Evolutionary conservation across 2,329 filamentous ascomycete species (phyloP).

Genomic region (Botryosphaeria dothidea): DNA sequence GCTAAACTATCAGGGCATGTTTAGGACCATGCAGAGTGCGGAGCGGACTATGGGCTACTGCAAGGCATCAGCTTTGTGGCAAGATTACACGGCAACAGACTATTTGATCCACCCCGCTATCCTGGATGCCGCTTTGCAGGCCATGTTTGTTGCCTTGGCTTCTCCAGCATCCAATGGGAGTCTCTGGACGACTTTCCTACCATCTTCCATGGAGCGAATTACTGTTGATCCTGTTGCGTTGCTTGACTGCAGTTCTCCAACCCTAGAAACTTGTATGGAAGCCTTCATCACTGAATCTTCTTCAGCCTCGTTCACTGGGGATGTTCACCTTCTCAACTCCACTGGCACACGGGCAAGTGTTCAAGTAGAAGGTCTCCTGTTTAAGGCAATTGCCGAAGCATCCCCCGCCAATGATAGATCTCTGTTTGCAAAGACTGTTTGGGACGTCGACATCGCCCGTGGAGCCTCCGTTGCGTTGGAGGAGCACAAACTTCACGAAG

Average conservation of each 20-base stretch:
- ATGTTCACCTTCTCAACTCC: background rate
- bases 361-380: background rate
- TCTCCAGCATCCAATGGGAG: constrained; percentile 31
- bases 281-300: background rate
- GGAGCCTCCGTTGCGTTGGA: background rate
- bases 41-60: constrained; percentile 20
- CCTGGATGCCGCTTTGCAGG: constrained; percentile 36
- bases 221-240: constrained; percentile 24
- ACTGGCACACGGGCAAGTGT: background rate
- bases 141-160: constrained; percentile 30
- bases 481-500: background rate
- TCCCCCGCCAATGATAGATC: background rate
- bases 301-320: background rate
- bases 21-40: background rate
- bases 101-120: constrained; percentile 28
- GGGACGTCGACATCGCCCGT: background rate
- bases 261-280: background rate
- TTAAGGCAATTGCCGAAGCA: background rate
- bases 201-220: constrained; percentile 24
- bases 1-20: constrained; percentile 26
- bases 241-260: background rate
- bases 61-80: background rate
- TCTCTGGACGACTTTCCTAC: constrained; percentile 29
- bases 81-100: background rate
- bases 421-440: background rate